Evolutionary conservation across 371 early-diverging fungal genomes (phyloP), one percentile per base, ranked within the genome.

Genomic region (Mortierella sp.): DNA sequence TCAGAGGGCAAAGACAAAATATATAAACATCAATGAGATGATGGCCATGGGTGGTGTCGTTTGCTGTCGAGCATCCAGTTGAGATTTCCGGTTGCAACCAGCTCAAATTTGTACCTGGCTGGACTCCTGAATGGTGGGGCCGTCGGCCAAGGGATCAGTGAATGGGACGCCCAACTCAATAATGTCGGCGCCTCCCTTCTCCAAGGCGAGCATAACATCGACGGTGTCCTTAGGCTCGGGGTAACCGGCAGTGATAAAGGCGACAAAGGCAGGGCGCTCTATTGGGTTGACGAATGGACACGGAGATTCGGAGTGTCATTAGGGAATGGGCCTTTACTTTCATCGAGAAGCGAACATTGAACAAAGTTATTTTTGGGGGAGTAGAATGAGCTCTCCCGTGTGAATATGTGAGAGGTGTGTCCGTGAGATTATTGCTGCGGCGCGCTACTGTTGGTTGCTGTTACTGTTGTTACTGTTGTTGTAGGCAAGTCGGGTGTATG

Each of bases 131-230:
- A 99, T 99, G 14, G 97, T 96, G 26, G 97, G 97, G 6, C 99
- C 99, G 86, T 99, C 99, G 16, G 98, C 99, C 60, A 98, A 91
- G 42, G 99, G 99, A 88, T 99, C 99, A 34, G 99, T 97, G 90
- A 99, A 99, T 55, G 99, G 99, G 42, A 99, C 95, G 75, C 99
- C 99, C 28, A 99, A 92, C 90, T 99, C 99, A 84, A 99, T 96
- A n/a, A 97, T 93, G 88, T 99, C 99, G 10, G 95, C 97, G 57
- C 99, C 99, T 76, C 98, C 98, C 83, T 91, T 92, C 87, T 99
- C 95, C 13, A 98, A 91, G 16, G 94, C 93, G 26, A 99, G 92
- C 79, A 99, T 84, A 44, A 95, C 90, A 73, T 96, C 96, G 52
- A 96, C 95, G 6, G 98, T 96, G 52, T 93, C 91, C 48, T 91